Conservation (phyloP, 768 basidiomycete species). For the Russula vinacea region DNA sequence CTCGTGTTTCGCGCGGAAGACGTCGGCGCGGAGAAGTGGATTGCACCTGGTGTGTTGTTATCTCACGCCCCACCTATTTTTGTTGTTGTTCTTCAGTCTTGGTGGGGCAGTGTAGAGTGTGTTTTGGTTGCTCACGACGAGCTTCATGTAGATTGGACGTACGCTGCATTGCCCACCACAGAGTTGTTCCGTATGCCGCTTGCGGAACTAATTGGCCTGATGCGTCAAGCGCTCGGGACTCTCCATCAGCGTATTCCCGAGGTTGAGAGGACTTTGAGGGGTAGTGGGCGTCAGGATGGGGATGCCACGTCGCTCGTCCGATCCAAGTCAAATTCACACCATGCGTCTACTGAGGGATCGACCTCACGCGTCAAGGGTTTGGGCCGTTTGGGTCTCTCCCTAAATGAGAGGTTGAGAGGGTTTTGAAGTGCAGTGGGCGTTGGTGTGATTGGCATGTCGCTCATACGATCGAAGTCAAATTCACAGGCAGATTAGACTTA, state of each 20-base stretch:
- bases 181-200: slow-evolving; percentile 13
- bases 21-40: slow-evolving; percentile 24
- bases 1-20: slow-evolving; percentile 18
- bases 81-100: no score
- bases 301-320: neutral
- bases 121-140: no score
- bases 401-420: no score
- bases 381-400: no score
- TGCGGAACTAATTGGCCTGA: slow-evolving; percentile 6
- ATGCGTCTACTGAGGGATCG: no score
- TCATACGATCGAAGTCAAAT: no score
- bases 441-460: no score
- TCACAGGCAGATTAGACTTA: no score
- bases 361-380: no score
- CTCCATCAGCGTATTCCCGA: neutral
- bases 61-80: no score
- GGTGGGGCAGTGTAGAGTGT: neutral
- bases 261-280: slow-evolving; percentile 4
- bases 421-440: no score
- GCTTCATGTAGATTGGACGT: slow-evolving; percentile 18
- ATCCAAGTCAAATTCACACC: neutral
- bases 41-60: slow-evolving; percentile 12
- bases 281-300: no score
- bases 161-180: slow-evolving; percentile 16
- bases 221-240: slow-evolving; percentile 15